Evolutionary conservation across 2,329 filamentous ascomycete genomes (phyloP).

Genomic region (Trichoderma citrinoviride): DNA sequence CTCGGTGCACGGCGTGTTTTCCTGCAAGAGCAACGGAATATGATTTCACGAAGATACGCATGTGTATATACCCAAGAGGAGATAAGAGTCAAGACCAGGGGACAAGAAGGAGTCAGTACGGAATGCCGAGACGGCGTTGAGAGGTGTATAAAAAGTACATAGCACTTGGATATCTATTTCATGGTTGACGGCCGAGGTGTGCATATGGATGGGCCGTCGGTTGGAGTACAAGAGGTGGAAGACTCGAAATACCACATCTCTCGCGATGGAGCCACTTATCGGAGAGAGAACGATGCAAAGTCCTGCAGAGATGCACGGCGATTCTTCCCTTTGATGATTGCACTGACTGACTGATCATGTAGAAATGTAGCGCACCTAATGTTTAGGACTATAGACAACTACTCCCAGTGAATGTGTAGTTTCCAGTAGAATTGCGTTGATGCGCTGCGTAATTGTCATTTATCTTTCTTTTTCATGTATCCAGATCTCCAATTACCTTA

Average conservation of each 20-base stretch:
- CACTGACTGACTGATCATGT: background rate
- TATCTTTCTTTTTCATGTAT: too few relatives aligned
- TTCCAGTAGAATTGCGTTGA: too few relatives aligned
- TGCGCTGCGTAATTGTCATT: too few relatives aligned
- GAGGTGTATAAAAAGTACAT: background rate
- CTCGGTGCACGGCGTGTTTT: slow-evolving; percentile 69
- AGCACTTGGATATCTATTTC: too few relatives aligned
- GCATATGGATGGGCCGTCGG: slow-evolving; percentile 3
- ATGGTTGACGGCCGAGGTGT: background rate
- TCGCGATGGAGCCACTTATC: background rate
- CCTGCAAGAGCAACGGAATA: slow-evolving; percentile 67
- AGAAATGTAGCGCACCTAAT: background rate
- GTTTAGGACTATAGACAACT: background rate
- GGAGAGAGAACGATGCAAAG: slow-evolving; percentile 4
- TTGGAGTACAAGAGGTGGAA: background rate
- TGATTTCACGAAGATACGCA: slow-evolving; percentile 30
- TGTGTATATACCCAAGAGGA: background rate
- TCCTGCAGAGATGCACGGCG: slow-evolving; percentile 12
- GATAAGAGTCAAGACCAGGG: background rate
- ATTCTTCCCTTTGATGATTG: background rate
- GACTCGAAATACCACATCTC: slow-evolving; percentile 8
- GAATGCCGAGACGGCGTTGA: background rate
- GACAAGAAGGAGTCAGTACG: background rate
- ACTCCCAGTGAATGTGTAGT: background rate
- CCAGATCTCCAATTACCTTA: too few relatives aligned